phyloP scores from a whole-genome alignment of 1,139 yeast species.

The Hansenula lynferdii region DNA sequence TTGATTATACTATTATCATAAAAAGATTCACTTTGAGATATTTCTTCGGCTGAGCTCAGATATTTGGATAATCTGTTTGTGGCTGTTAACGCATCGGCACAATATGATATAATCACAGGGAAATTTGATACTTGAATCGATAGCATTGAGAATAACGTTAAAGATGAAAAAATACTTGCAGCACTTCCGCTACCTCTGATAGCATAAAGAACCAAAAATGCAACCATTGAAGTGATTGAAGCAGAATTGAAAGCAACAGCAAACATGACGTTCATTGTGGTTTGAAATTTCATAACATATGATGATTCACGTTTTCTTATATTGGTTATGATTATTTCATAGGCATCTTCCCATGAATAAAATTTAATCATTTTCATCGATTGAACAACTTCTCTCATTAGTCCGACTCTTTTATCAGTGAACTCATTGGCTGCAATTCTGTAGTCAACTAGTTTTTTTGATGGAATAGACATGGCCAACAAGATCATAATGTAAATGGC shows the following conservation, averaged over 20 bases:
- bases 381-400: slow-evolving; percentile 46
- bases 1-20: slow-evolving; percentile 21
- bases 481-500: slow-evolving; percentile 39
- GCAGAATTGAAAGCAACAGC: slow-evolving; percentile 57
- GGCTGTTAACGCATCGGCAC: slow-evolving; percentile 60
- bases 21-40: slow-evolving; percentile 26
- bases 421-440: slow-evolving; percentile 38
- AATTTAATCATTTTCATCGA: slow-evolving; percentile 50
- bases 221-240: slow-evolving; percentile 57
- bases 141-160: slow-evolving; percentile 66
- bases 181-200: slow-evolving; percentile 45
- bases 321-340: slow-evolving; percentile 36
- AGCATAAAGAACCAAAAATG: slow-evolving; percentile 64
- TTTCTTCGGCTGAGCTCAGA: slow-evolving; percentile 36
- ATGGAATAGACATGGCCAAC: slow-evolving; percentile 24
- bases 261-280: slow-evolving; percentile 48
- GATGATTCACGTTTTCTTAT: slow-evolving; percentile 41
- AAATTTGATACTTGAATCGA: slow-evolving; percentile 64
- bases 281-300: slow-evolving; percentile 40
- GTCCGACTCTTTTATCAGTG: slow-evolving; percentile 46
- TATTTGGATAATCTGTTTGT: slow-evolving; percentile 49
- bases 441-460: slow-evolving; percentile 32
- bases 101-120: slow-evolving; percentile 45
- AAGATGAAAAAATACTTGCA: slow-evolving; percentile 69
- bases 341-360: slow-evolving; percentile 59